Percentiles rank a stretch among this genome's conserved stretches.
phyloP scores from a whole-genome alignment of 768 basidiomycete species.

The Termitomyces sp. region DNA sequence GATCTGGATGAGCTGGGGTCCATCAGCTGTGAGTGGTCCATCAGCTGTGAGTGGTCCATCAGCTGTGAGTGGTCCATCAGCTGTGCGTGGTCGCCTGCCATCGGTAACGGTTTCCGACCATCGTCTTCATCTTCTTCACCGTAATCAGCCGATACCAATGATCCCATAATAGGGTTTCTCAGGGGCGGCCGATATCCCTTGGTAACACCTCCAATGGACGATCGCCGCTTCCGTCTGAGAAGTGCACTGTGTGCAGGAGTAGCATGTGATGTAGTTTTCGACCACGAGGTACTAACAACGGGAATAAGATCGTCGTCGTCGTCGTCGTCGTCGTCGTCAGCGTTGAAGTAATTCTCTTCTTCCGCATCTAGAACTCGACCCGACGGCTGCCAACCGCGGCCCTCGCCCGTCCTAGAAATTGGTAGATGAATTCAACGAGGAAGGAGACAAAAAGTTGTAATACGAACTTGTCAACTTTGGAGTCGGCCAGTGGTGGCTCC shows the following conservation, averaged over 20 bases:
- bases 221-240: slow-evolving; percentile 57
- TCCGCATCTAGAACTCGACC: slow-evolving; percentile 59
- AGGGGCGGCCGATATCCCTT: slow-evolving; percentile 45
- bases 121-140: slow-evolving; percentile 58
- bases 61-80: slow-evolving; percentile 10
- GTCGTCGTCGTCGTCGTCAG: slow-evolving; percentile 79
- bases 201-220: slow-evolving; percentile 32
- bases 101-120: not conserved
- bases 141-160: slow-evolving; percentile 60
- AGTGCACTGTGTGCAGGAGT: slow-evolving; percentile 30
- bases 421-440: not conserved
- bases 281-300: slow-evolving; percentile 33
- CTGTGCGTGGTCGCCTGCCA: slow-evolving; percentile 4
- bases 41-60: slow-evolving; percentile 10
- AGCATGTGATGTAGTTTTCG: slow-evolving; percentile 19
- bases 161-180: slow-evolving; percentile 47
- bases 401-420: slow-evolving; percentile 28
- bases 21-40: slow-evolving; percentile 8
- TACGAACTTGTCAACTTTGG: slow-evolving; percentile 46
- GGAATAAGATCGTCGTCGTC: slow-evolving; percentile 63
- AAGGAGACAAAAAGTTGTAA: slow-evolving; percentile 7
- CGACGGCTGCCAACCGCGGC: slow-evolving; percentile 35
- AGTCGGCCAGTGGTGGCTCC: slow-evolving; percentile 58
- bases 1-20: slow-evolving; percentile 21
- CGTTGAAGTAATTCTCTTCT: slow-evolving; percentile 94